Evolutionary conservation across 2,329 filamentous ascomycete species (phyloP).

Genomic region (Alternaria burnsii): DNA sequence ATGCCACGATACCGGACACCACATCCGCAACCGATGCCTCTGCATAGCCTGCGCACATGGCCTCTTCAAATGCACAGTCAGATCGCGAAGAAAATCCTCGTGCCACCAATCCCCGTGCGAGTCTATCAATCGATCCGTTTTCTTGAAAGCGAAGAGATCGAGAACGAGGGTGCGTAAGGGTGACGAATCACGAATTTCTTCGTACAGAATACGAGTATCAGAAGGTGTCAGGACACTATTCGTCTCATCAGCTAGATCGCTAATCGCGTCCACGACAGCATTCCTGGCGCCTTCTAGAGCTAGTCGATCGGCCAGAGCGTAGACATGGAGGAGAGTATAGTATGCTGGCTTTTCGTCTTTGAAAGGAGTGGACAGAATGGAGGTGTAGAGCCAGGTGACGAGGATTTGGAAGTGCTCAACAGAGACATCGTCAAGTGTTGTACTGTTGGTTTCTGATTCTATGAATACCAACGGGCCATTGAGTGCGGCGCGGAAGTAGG

Average conservation of each 20-base stretch:
- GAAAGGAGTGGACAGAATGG: slow-evolving; percentile 52
- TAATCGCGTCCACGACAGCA: slow-evolving; percentile 54
- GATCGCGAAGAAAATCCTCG: slow-evolving; percentile 57
- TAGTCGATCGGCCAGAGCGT: slow-evolving; percentile 58
- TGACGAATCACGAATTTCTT: slow-evolving; percentile 51
- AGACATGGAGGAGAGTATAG: slow-evolving; percentile 60
- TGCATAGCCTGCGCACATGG: slow-evolving; percentile 54
- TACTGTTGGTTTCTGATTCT: slow-evolving; percentile 54
- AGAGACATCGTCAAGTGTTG: slow-evolving; percentile 56
- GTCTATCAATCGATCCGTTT: slow-evolving; percentile 59
- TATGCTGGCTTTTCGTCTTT: slow-evolving; percentile 59
- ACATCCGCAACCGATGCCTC: slow-evolving; percentile 54
- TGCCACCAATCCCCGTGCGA: slow-evolving; percentile 60
- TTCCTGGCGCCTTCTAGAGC: slow-evolving; percentile 57
- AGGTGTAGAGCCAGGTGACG: slow-evolving; percentile 61
- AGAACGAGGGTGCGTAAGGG: slow-evolving; percentile 55
- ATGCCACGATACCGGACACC: slow-evolving; percentile 48
- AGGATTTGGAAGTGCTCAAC: slow-evolving; percentile 60
- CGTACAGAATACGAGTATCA: slow-evolving; percentile 60
- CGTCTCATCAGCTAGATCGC: slow-evolving; percentile 56
- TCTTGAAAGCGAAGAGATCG: slow-evolving; percentile 63
- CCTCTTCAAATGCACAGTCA: slow-evolving; percentile 57
- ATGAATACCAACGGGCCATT: slow-evolving; percentile 58
- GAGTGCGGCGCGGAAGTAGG: slow-evolving; percentile 62
- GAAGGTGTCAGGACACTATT: slow-evolving; percentile 60